Base-by-base conservation (phyloP, 148 eudicot species). In the Beta vulgaris region DNA sequence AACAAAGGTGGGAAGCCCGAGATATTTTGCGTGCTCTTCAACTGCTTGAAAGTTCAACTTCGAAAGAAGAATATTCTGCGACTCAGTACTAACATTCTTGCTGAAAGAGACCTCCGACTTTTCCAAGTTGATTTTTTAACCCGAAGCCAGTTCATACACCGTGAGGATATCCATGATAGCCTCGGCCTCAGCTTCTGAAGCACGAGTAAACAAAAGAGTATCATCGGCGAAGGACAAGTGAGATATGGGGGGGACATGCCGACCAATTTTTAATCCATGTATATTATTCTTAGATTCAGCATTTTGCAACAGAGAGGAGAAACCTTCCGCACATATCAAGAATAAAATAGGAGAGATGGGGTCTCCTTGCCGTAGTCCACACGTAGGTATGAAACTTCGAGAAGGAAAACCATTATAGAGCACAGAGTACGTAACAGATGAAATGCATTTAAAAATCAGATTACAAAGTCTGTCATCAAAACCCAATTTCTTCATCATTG, bases 201-300 rank as follows among this genome's bases (percentile, higher is more conserved):
- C 72, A 1, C 72, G 1, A 0, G 6, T 8, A 15, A 68, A 68
- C 1, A 68, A 23, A 0, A 68, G 14, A 13, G 15, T 44, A 6
- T 68, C 72, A 12, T 68, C 55, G 0, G 57, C 72, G 3, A 68
- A 68, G 6, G 28, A 29, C 23, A 68, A 26, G 21, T 68, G 72
- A 9, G 72, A 28, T 4, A 68, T 25, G 5, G 9, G n/a, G 0
- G 39, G 55, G 0, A 51, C 55, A 8, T 19, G 4, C 3, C 36
- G 15, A 1, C 19, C 4, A 1, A 68, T 18, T 15, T 15, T 28
- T 1, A 60, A 0, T 9, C 69, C 69, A n/a, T 25, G 25, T 21
- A 66, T 18, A 7, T 13, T 18, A 2, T 12, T 18, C 1, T 10
- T n/a, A 10, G 14, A 28, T 2, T n/a, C 23, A 0, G 69, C 69